phyloP scores from a whole-genome alignment of 2,329 filamentous ascomycete genomes.

The Macrophomina phaseolina region DNA sequence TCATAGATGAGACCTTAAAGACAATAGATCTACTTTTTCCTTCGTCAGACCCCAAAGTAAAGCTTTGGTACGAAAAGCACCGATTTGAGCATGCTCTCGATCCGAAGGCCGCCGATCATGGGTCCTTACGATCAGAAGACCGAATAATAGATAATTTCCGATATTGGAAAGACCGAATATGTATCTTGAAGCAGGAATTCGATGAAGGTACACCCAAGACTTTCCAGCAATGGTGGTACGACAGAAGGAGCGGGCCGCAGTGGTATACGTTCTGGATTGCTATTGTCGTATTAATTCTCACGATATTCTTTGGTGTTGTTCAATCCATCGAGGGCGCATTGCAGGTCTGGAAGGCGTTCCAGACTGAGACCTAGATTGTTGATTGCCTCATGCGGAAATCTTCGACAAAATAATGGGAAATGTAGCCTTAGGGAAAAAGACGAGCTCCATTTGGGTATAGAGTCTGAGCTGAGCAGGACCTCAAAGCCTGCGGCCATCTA shows the following conservation, averaged over 20 bases:
- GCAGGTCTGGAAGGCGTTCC: conserved; percentile 41
- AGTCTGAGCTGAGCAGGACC: neutral
- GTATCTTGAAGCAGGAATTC: conserved; percentile 51
- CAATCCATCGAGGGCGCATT: conserved; percentile 51
- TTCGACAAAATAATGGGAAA: neutral
- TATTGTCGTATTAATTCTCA: conserved; percentile 43
- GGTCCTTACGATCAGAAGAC: conserved; percentile 41
- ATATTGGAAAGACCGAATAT: conserved; percentile 52
- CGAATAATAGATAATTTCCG: conserved; percentile 41
- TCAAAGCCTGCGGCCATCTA: conserved; percentile 14
- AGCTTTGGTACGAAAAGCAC: conserved; percentile 35
- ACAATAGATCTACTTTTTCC: conserved; percentile 49
- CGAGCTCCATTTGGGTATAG: conserved; percentile 26
- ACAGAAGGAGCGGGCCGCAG: conserved; percentile 49
- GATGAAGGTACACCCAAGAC: conserved; percentile 46
- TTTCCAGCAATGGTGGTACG: conserved; percentile 52
- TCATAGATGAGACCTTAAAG: conserved; percentile 46
- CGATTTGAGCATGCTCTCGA: conserved; percentile 35
- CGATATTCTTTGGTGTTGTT: conserved; percentile 50
- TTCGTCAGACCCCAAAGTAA: conserved; percentile 32
- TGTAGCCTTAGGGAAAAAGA: neutral
- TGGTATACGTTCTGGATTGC: conserved; percentile 58
- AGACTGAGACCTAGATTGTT: neutral
- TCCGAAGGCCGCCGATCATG: conserved; percentile 34
- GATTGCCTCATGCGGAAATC: neutral